A percentile compares a stretch with the other conserved stretches of the same genome.
Evolutionary conservation across 2,329 filamentous ascomycete genomes (phyloP).

Genomic region (Colletotrichum simmondsii): DNA sequence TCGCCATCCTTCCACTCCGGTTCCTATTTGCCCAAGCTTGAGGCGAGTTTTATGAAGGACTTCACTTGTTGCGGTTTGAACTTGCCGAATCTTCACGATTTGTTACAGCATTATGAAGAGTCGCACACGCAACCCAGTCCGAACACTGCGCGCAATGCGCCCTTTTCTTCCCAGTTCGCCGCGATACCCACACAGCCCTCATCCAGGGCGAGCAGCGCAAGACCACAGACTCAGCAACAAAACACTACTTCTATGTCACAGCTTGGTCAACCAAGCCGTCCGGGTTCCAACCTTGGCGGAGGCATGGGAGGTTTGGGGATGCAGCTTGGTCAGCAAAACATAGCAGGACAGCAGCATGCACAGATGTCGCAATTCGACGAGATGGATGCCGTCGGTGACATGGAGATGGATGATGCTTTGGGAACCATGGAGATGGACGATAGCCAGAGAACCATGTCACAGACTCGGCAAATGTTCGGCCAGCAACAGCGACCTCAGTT

Average conservation of each 20-base stretch:
- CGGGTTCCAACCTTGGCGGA: constrained; percentile 25
- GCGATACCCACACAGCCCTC: constrained; percentile 28
- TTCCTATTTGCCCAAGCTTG: constrained; percentile 94
- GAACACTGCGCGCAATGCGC: constrained; percentile 51
- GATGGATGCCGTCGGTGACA: constrained; percentile 89
- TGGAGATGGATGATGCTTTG: constrained; percentile 94
- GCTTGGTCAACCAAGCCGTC: constrained; percentile 27
- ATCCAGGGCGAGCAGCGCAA: constrained; percentile 32
- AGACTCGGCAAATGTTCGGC: constrained; percentile 75
- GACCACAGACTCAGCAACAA: constrained; percentile 30
- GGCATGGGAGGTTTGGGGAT: constrained; percentile 33
- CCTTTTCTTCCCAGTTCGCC: constrained; percentile 52
- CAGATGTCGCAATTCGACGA: constrained; percentile 68
- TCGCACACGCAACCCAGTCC: constrained; percentile 80
- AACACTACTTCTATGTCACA: constrained; percentile 31
- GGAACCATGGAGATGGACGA: constrained; percentile 73
- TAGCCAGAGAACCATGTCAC: constrained; percentile 73
- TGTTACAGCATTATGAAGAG: constrained; percentile 97
- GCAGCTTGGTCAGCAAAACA: constrained; percentile 45
- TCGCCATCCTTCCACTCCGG: constrained; percentile 98
- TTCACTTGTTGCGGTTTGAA: constrained; percentile 95
- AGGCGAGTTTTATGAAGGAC: constrained; percentile 97
- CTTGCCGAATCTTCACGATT: constrained; percentile 90
- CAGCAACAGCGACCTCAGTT: constrained; percentile 76
- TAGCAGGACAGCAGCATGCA: constrained; percentile 48